Base-by-base conservation (phyloP, 1,139 yeast genomes). In the Komagataea norvegica region DNA sequence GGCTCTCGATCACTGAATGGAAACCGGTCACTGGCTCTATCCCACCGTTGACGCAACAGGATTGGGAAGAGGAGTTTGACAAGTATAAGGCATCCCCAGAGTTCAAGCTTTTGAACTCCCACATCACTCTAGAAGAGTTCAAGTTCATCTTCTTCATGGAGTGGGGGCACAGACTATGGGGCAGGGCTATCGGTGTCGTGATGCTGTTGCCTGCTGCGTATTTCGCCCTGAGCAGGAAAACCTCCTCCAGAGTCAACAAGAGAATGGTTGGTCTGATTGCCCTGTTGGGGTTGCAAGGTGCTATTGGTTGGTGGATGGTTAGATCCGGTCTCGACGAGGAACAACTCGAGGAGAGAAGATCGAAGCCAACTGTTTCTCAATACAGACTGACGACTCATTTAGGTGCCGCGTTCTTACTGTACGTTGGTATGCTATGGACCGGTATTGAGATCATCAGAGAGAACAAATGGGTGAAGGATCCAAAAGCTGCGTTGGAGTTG, bases 221-320 rank as follows among this genome's bases (percentile, higher is more conserved):
- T 59, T 88, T 89, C 54, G 80, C 88, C 58, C 67, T 70, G 22
- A 65, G 79, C 1, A 74, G 77, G 31, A 77, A 68, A 49, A 77
- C 89, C n/a, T 78, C 88, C 3, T 63, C 75, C 3, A 79, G 77
- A 46, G 80, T 86, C 3, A 81, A 88, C 35, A 68, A 68, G 42
- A 71, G 88, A 45, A 68, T 91, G 15, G 61, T 84, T 19, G 83
- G 85, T 2, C 73, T 93, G 36, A 75, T 95, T 29, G 79, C 73
- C 1, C 66, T 91, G 38, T 70, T 93, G 42, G 98, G 96, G 10
- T 65, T 93, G 33, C 98, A 93, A 67, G 98, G 98, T 33, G 82
- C 81, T 38, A 83, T 93, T 51, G 98, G 98, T 26, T 93, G 98
- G 98, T 93, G 99, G 99, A 93, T 93, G 99, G 98, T 93, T 41